A percentile compares a stretch with the other conserved stretches of the same genome.
Conservation (phyloP, 2,329 filamentous ascomycete species). For the Alternaria longipes region DNA sequence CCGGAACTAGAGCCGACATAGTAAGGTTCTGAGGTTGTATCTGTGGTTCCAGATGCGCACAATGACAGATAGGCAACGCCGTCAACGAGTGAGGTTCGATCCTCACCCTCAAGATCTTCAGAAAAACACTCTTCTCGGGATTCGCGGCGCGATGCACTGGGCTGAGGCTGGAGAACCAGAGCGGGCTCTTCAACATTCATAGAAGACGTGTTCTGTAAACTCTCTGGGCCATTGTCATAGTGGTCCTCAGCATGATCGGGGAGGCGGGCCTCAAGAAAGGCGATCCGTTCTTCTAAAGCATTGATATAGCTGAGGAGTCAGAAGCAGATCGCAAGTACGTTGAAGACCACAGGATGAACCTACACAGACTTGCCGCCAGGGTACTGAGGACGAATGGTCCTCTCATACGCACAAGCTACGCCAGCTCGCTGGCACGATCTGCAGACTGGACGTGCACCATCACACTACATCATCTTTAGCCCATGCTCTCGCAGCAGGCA, state of each 20-base stretch:
- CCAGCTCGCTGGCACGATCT: conserved; percentile 32
- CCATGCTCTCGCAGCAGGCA: background rate
- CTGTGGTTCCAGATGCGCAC: conserved; percentile 38
- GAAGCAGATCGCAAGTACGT: background rate
- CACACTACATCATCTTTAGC: conserved; percentile 28
- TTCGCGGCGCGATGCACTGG: conserved; percentile 5
- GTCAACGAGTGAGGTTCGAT: conserved; percentile 34
- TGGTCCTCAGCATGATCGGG: conserved; percentile 39
- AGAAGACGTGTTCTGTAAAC: background rate
- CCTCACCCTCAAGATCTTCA: conserved; percentile 31
- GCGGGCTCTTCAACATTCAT: conserved; percentile 1
- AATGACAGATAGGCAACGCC: conserved; percentile 41
- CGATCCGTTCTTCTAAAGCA: conserved; percentile 38
- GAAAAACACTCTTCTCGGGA: conserved; percentile 17
- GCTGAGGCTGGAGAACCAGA: background rate
- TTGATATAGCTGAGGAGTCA: conserved; percentile 31
- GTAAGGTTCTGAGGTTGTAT: conserved; percentile 33
- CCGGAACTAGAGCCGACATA: conserved; percentile 42
- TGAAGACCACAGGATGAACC: background rate
- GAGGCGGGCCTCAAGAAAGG: conserved; percentile 38
- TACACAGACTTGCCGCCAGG: conserved; percentile 40
- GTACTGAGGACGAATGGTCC: conserved; percentile 35
- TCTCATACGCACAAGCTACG: conserved; percentile 36
- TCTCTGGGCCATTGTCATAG: conserved; percentile 19
- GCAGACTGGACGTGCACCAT: conserved; percentile 34